Conservation (phyloP, 139 green algal genomes). For the Coelastrella sp. region DNA sequence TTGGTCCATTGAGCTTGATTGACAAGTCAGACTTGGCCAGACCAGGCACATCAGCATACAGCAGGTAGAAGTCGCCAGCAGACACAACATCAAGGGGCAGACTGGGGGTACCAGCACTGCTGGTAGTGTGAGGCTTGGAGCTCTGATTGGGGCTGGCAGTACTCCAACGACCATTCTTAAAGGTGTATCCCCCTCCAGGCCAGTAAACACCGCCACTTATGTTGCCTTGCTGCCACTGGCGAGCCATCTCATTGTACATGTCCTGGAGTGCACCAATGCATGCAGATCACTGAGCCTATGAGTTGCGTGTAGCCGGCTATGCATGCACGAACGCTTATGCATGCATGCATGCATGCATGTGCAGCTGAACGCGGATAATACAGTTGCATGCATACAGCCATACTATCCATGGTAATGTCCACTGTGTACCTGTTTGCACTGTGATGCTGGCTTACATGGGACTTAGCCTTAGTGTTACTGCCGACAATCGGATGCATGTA, state of each 20-base stretch:
- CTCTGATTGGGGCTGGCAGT: neutral
- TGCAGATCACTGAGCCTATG: too few relatives aligned
- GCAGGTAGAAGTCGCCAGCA: slow-evolving; percentile 13
- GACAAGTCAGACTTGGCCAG: slow-evolving; percentile 42
- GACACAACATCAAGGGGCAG: slow-evolving; percentile 30
- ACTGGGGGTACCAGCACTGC: neutral
- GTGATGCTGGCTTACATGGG: too few relatives aligned
- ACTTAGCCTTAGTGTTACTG: too few relatives aligned
- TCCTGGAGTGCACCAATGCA: neutral
- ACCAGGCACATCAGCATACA: slow-evolving; percentile 47
- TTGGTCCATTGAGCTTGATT: slow-evolving; percentile 22
- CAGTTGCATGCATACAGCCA: too few relatives aligned
- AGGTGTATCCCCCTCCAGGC: slow-evolving; percentile 21
- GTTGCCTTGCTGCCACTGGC: slow-evolving; percentile 12
- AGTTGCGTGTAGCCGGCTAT: neutral
- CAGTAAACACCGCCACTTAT: slow-evolving; percentile 23
- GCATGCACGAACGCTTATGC: neutral
- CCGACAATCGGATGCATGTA: too few relatives aligned
- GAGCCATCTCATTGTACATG: slow-evolving; percentile 11
- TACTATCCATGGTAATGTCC: neutral
- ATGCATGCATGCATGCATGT: neutral
- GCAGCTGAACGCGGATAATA: neutral
- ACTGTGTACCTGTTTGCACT: neutral
- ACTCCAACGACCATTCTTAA: neutral
- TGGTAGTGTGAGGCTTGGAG: neutral